phyloP scores from a whole-genome alignment of 306 rosid genomes.

The Quercus variabilis region DNA sequence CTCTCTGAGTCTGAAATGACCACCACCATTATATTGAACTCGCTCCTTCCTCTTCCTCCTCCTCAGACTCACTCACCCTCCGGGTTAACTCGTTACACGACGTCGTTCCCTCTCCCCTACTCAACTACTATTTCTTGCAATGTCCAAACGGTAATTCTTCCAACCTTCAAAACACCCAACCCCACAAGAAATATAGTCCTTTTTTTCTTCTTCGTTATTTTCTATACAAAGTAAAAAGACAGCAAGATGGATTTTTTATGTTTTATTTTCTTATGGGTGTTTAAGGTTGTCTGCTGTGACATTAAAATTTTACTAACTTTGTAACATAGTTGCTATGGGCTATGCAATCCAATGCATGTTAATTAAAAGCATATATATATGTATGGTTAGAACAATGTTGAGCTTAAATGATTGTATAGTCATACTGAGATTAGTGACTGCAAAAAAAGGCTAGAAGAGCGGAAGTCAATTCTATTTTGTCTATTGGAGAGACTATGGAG shows the following conservation, averaged over 20 bases:
- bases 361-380: too few relatives aligned
- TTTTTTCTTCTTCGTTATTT: background rate
- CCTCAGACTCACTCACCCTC: background rate
- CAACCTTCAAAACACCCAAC: background rate
- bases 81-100: background rate
- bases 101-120: background rate
- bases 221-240: background rate
- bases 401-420: too few relatives aligned
- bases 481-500: too few relatives aligned
- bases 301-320: too few relatives aligned
- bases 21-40: background rate
- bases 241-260: background rate
- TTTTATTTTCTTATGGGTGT: too few relatives aligned
- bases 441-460: too few relatives aligned
- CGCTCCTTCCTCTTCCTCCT: conserved; percentile 4
- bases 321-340: too few relatives aligned
- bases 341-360: too few relatives aligned
- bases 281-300: too few relatives aligned
- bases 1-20: conserved; percentile 10
- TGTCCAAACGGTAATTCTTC: conserved; percentile 27
- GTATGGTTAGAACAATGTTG: too few relatives aligned
- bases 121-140: conserved; percentile 2
- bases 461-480: too few relatives aligned
- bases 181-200: background rate
- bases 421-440: too few relatives aligned